These are phyloP conservation scores for Thraustochytrium sp. DNA, from an alignment of 352 stramenopile genomes.

Conservation along the genomic window DNA sequence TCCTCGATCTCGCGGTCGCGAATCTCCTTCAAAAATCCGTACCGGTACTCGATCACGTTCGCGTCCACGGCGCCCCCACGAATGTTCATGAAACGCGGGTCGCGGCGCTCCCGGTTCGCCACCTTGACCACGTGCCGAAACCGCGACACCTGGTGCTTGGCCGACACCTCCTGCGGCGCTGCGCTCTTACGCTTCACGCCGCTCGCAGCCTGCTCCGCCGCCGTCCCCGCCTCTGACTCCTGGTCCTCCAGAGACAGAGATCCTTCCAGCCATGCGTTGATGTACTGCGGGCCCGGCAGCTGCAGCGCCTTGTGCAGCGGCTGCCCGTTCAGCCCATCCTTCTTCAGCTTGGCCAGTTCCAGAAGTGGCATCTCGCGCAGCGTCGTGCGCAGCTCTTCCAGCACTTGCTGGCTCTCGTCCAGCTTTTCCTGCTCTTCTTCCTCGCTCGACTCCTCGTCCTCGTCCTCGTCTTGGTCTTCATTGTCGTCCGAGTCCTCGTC, in stretches of 20 bases:
- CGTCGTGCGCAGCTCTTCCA: not conserved
- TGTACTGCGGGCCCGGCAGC: not conserved
- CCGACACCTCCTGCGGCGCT: conserved; percentile 70
- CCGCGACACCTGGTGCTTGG: conserved; percentile 68
- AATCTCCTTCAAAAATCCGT: conserved; percentile 78
- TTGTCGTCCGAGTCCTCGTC: not conserved
- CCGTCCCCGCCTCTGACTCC: not conserved
- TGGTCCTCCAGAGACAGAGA: not conserved
- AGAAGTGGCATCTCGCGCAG: conserved; percentile 48
- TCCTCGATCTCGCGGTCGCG: conserved; percentile 70
- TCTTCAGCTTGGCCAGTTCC: conserved; percentile 68
- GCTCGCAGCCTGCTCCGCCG: not conserved
- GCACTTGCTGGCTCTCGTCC: conserved; percentile 14
- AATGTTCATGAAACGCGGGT: conserved; percentile 66
- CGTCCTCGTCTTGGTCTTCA: conserved; percentile 4
- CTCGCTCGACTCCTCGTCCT: conserved; percentile 36
- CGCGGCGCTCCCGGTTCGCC: conserved; percentile 63
- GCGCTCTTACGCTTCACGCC: not conserved
- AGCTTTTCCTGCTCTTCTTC: not conserved
- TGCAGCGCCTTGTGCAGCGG: conserved; percentile 12
- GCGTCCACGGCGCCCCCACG: conserved; percentile 57
- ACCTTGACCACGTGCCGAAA: conserved; percentile 72
- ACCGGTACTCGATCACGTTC: conserved; percentile 74
- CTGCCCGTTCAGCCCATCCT: conserved; percentile 2
- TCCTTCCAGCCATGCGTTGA: conserved; percentile 5